Evolutionary conservation across 2,329 filamentous ascomycete species (phyloP), one percentile per base, ranked within the genome.

Genomic region (Pseudogymnoascus sp.): DNA sequence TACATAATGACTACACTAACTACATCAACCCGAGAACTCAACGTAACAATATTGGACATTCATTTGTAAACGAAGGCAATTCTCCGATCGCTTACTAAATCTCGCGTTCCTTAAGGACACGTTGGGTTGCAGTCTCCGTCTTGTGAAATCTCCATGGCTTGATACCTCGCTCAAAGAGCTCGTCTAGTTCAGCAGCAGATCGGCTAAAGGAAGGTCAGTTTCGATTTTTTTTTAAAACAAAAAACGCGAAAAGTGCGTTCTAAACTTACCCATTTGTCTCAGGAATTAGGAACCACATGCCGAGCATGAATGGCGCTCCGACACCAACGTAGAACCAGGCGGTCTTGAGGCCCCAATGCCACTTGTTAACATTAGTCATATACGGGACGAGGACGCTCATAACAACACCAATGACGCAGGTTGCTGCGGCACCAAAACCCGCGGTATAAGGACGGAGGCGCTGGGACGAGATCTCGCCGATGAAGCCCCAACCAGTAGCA

Each of bases 351-450:
- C 85, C 82, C 92, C 91, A 96, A 75, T 95, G 80, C 92, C 93
- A 96, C 0, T 86, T 89, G 0, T 80, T 82, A 0, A 92, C 91
- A 76, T 96, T 96, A 41, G 96, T 82, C 92, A 97, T 96, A 77
- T 96, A 96, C 0, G 92, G 92, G 0, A 91, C 95, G 38, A 96
- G 76, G 3, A 96, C 88, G 60, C 86, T 88, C 72, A 87, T 90
- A 70, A 96, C 77, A 68, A 97, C 96, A 66, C 84, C 89, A 60
- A 96, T 78, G 71, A 95, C 93, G 80, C 67, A 66, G n/a, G 68
- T 66, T 11, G 53, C 37, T 12, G 61, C 68, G 4, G 66, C 67
- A 33, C 62, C 68, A 1, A 70, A 41, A 4, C 68, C 68, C 14
- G 68, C 68, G 0, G 68, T 69, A 28, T 65, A 46, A 11, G 67